Conservation (phyloP, 2,329 filamentous ascomycete genomes). For the Aspergillus aculeatinus region DNA sequence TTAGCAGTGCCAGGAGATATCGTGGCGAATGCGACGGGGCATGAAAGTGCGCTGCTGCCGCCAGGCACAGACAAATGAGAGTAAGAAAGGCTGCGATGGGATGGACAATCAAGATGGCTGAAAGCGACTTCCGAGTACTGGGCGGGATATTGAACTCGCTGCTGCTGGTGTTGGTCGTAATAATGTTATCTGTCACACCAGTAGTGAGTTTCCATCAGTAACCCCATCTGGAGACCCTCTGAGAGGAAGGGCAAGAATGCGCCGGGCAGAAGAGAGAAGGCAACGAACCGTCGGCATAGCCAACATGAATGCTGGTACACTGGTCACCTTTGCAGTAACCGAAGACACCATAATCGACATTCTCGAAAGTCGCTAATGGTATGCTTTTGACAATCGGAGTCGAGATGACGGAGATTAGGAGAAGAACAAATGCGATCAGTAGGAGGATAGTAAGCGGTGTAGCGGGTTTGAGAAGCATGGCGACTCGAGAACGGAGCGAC, state of each 20-base stretch:
- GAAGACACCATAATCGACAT: slow-evolving; percentile 86
- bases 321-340: slow-evolving; percentile 69
- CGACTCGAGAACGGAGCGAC: slow-evolving; percentile 24
- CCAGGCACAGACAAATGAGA: slow-evolving; percentile 78
- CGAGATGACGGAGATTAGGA: slow-evolving; percentile 85
- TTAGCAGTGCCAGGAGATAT: slow-evolving; percentile 80
- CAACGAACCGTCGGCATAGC: slow-evolving; percentile 77
- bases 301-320: slow-evolving; percentile 75
- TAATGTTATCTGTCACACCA: slow-evolving; percentile 30
- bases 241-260: not conserved
- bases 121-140: slow-evolving; percentile 66
- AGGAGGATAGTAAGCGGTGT: slow-evolving; percentile 87
- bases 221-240: not conserved
- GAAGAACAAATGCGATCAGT: slow-evolving; percentile 77
- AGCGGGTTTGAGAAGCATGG: slow-evolving; percentile 81
- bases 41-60: slow-evolving; percentile 80
- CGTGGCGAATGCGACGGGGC: slow-evolving; percentile 83
- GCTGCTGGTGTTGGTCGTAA: slow-evolving; percentile 36
- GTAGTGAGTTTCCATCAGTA: not conserved
- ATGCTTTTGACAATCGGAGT: slow-evolving; percentile 85
- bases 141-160: slow-evolving; percentile 65
- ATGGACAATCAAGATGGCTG: slow-evolving; percentile 86
- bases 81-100: slow-evolving; percentile 85
- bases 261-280: slow-evolving; percentile 13
- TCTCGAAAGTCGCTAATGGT: slow-evolving; percentile 73